These are phyloP conservation scores for Polytrichum commune DNA, from an alignment of 225 moss, liverwort and hornwort species.

Conservation along the genomic window DNA sequence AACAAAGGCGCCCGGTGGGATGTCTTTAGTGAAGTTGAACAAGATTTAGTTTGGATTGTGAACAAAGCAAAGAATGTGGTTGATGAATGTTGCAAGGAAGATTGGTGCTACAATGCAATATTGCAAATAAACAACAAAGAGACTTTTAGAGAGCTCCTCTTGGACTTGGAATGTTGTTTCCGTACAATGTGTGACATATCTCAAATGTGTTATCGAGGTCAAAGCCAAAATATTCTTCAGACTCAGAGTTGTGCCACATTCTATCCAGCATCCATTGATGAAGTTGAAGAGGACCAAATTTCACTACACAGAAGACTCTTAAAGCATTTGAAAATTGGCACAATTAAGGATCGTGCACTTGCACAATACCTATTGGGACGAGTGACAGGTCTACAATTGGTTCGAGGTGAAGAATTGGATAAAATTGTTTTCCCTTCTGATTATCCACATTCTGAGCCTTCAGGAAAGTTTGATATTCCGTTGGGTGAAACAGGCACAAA, in stretches of 20 bases:
- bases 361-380: constrained; percentile 7
- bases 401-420: neutral
- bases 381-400: neutral
- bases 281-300: neutral
- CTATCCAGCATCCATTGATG: constrained; percentile 7
- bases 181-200: neutral
- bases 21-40: neutral
- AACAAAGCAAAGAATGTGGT: neutral
- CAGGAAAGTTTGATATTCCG: neutral
- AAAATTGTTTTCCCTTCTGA: neutral
- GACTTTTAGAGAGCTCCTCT: constrained; percentile 7
- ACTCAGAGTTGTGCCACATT: neutral
- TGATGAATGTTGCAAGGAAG: constrained; percentile 6
- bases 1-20: neutral
- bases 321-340: neutral
- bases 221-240: neutral
- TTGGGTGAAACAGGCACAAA: neutral
- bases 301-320: neutral
- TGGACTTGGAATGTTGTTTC: constrained; percentile 8
- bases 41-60: neutral
- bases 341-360: neutral
- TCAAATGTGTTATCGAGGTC: neutral
- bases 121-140: constrained; percentile 5
- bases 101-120: neutral
- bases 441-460: neutral